Evolutionary conservation across 495 filamentous ascomycete genomes (phyloP).

Genomic region (Bacidia gigantensis): DNA sequence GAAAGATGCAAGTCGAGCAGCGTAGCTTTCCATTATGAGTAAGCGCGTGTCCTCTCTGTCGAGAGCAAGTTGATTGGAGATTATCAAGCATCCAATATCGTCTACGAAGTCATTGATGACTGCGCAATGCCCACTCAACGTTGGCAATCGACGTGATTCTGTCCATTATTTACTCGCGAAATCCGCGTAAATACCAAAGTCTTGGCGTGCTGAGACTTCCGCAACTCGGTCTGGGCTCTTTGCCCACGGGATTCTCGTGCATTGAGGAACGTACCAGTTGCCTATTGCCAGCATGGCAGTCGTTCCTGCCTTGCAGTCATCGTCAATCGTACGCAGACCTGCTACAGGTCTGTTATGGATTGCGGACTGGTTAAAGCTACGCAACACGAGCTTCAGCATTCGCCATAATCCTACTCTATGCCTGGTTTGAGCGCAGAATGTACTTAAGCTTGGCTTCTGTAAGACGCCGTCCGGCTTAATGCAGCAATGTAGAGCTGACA

Average conservation of each 20-base stretch:
- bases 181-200: neutral
- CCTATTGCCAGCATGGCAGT: neutral
- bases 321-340: neutral
- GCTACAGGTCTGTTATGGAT: neutral
- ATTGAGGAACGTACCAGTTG: neutral
- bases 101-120: no score
- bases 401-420: neutral
- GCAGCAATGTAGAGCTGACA: neutral
- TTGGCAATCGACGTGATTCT: neutral
- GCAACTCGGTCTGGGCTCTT: neutral
- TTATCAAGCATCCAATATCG: neutral
- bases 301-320: neutral
- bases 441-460: slow-evolving; percentile 1
- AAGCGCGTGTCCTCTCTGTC: no score
- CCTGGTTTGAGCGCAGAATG: neutral
- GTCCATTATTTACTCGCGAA: neutral
- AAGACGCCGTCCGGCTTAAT: neutral
- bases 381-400: neutral
- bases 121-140: no score
- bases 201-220: neutral
- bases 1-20: slow-evolving; percentile 66
- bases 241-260: no score
- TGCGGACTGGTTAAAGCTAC: neutral
- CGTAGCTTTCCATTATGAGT: slow-evolving; percentile 41
- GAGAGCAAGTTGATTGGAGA: no score